These are phyloP conservation scores for Camelina laxa DNA, from an alignment of 345 rosid genomes.

Conservation along the genomic window DNA sequence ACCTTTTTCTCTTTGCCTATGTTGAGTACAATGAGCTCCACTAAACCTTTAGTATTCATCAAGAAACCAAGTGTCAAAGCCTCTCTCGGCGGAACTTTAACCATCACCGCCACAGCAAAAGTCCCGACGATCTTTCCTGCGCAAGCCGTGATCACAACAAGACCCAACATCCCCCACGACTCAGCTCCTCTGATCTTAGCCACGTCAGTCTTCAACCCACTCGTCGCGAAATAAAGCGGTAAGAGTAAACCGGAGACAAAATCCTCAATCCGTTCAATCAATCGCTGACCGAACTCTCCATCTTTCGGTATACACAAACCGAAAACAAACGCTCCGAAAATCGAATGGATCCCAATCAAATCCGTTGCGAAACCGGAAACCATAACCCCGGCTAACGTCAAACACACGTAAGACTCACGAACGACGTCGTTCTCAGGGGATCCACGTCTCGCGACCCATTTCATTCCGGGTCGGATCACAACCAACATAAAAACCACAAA, in stretches of 20 bases:
- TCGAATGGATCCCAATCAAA: slow-evolving; percentile 78
- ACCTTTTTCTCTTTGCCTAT: slow-evolving; percentile 92
- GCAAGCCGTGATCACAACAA: slow-evolving; percentile 76
- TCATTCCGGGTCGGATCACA: slow-evolving; percentile 73
- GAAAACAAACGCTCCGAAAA: slow-evolving; percentile 83
- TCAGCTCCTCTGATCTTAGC: slow-evolving; percentile 57
- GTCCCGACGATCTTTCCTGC: slow-evolving; percentile 82
- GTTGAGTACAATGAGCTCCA: slow-evolving; percentile 92
- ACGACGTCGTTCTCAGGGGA: slow-evolving; percentile 55
- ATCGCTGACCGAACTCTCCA: slow-evolving; percentile 72
- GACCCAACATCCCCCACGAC: slow-evolving; percentile 73
- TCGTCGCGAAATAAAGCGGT: slow-evolving; percentile 89
- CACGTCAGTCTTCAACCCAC: slow-evolving; percentile 82
- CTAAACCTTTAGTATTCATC: slow-evolving; percentile 94
- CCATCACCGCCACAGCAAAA: slow-evolving; percentile 67
- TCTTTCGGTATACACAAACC: slow-evolving; percentile 86
- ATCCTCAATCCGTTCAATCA: slow-evolving; percentile 84
- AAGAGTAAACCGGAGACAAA: slow-evolving; percentile 79
- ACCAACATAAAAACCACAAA: slow-evolving; percentile 71
- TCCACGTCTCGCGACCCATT: slow-evolving; percentile 66
- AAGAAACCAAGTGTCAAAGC: slow-evolving; percentile 75
- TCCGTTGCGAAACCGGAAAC: slow-evolving; percentile 76
- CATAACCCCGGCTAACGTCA: slow-evolving; percentile 77
- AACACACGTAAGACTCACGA: slow-evolving; percentile 71
- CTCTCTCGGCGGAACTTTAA: slow-evolving; percentile 70